Conservation (phyloP, 2,329 filamentous ascomycete genomes). For the Cladophialophora immunda region DNA sequence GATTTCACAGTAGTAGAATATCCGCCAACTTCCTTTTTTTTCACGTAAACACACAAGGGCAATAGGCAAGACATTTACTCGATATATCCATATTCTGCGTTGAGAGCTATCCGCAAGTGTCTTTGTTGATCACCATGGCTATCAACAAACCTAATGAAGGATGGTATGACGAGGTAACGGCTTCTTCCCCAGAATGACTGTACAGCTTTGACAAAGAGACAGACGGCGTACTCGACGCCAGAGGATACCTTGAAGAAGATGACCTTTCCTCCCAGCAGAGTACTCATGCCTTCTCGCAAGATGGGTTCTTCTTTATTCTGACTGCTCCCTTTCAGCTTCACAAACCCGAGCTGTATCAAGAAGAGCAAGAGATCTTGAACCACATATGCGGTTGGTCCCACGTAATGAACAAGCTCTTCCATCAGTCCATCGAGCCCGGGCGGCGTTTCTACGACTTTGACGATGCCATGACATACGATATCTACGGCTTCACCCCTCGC, state of each 20-base stretch:
- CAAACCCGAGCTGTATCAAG: conserved; percentile 2
- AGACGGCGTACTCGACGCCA: conserved; percentile 13
- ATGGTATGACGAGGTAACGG: conserved; percentile 4
- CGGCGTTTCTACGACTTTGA: conserved; percentile 16
- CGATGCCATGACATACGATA: conserved; percentile 15
- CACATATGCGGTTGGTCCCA: conserved; percentile 11
- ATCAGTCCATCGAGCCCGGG: conserved; percentile 11
- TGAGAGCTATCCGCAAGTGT: too few relatives aligned
- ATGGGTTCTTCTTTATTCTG: too few relatives aligned
- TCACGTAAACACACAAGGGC: too few relatives aligned
- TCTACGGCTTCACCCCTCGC: conserved; percentile 10
- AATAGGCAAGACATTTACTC: too few relatives aligned
- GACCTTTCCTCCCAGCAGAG: not conserved
- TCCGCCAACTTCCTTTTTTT: too few relatives aligned
- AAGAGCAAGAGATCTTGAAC: conserved; percentile 22
- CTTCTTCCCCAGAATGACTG: not conserved
- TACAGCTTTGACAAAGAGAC: not conserved
- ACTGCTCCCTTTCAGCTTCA: not conserved
- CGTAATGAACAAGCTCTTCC: conserved; percentile 13
- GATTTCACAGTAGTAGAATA: too few relatives aligned
- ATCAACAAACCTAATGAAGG: too few relatives aligned
- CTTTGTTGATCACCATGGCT: too few relatives aligned
- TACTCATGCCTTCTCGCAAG: not conserved
- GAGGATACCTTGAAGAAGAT: conserved; percentile 15
- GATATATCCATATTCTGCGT: too few relatives aligned